phyloP scores from a whole-genome alignment of 176 grass and related monocot genomes.

The Oryza glumipatula region DNA sequence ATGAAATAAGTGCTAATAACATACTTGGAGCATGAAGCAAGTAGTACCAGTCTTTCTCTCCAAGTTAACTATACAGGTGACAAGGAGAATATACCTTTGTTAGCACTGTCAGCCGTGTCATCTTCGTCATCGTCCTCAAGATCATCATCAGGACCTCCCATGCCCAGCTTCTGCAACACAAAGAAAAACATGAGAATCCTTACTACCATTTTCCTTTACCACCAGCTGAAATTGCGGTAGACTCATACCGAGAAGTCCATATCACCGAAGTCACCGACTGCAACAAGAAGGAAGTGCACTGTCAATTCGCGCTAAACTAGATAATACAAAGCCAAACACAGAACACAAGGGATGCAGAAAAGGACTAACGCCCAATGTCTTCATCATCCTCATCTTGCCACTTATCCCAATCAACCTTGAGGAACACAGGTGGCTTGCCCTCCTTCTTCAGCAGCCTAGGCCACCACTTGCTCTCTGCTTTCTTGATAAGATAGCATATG shows the following conservation, averaged over 20 bases:
- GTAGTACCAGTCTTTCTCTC: background rate
- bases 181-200: conserved; percentile 22
- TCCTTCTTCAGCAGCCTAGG: conserved; percentile 72
- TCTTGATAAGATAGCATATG: conserved; percentile 85
- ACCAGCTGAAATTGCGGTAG: background rate
- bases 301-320: conserved; percentile 7
- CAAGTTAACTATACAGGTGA: conserved; percentile 3
- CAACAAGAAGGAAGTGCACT: background rate
- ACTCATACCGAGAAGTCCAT: conserved; percentile 93
- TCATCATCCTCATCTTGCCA: conserved; percentile 97
- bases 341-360: background rate
- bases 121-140: conserved; percentile 67
- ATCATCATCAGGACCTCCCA: conserved; percentile 74
- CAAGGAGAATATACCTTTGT: conserved; percentile 41
- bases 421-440: conserved; percentile 69
- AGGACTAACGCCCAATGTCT: conserved; percentile 56
- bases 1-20: background rate
- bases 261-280: conserved; percentile 70
- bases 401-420: conserved; percentile 98
- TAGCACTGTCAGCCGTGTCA: conserved; percentile 47
- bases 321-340: conserved; percentile 2
- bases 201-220: background rate
- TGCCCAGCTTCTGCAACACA: conserved; percentile 72
- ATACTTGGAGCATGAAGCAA: background rate
- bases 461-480: conserved; percentile 84